Evolutionary conservation across 805 yeast genomes (phyloP).

Genomic region (Saccharomycopsis fodiens): DNA sequence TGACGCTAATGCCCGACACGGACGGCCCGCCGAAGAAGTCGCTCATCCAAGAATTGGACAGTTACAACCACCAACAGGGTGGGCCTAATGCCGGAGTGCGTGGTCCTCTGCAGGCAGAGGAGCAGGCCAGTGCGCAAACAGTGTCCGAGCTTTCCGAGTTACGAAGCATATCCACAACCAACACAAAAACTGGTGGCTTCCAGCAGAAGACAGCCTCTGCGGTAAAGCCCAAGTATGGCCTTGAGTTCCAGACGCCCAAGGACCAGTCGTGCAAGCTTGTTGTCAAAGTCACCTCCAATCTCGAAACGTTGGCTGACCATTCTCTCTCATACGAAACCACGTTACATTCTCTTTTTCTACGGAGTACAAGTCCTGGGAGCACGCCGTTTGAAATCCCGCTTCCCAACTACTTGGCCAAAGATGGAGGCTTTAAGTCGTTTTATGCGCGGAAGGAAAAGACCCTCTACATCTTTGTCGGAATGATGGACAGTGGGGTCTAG

Average conservation of each 20-base stretch:
- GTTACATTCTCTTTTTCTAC: slow-evolving; percentile 28
- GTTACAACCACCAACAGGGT: background rate
- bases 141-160: background rate
- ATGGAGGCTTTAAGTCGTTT: background rate
- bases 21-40: background rate
- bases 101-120: background rate
- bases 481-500: no score
- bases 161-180: no score
- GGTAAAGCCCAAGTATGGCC: slow-evolving; percentile 17
- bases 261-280: slow-evolving; percentile 26
- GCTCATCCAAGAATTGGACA: background rate
- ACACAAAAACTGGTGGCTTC: background rate
- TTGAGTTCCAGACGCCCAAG: slow-evolving; percentile 24
- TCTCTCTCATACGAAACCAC: slow-evolving; percentile 25
- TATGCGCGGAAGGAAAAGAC: slow-evolving; percentile 1
- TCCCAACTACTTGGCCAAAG: slow-evolving; percentile 23
- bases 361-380: slow-evolving; percentile 26
- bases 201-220: background rate
- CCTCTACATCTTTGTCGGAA: slow-evolving; percentile 7
- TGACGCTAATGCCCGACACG: background rate
- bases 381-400: slow-evolving; percentile 29
- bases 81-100: no score
- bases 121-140: background rate
- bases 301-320: slow-evolving; percentile 29
- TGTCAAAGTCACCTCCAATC: slow-evolving; percentile 30